These are phyloP conservation scores for Fennellomyces sp. DNA, from an alignment of 371 early-diverging fungal genomes.

Conservation along the genomic window DNA sequence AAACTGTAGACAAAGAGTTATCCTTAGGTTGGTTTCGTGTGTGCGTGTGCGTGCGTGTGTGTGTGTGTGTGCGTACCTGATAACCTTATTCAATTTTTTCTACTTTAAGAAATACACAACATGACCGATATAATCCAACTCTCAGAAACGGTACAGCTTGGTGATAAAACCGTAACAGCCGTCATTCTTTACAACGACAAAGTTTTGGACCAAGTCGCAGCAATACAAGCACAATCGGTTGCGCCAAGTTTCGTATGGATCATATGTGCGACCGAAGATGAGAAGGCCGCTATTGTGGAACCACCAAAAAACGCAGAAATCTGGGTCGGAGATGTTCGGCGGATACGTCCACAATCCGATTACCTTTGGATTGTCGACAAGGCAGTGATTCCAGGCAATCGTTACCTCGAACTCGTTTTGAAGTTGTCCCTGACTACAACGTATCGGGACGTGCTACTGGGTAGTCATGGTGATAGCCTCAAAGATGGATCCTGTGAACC, in stretches of 20 bases:
- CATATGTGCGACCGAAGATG: slow-evolving; percentile 8
- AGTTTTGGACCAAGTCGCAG: background rate
- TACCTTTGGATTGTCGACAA: slow-evolving; percentile 7
- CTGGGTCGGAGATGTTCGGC: background rate
- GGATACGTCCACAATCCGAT: background rate
- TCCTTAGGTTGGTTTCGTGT: too few species aligned
- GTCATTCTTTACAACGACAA: slow-evolving; percentile 1
- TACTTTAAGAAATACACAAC: background rate
- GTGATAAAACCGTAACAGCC: background rate
- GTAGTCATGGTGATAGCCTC: background rate
- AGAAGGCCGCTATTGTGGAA: background rate
- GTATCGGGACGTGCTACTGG: slow-evolving; percentile 1
- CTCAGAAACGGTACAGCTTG: background rate
- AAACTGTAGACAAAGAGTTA: background rate
- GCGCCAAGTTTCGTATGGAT: background rate
- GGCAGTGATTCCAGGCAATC: slow-evolving; percentile 2
- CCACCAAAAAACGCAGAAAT: slow-evolving; percentile 1
- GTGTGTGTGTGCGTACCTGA: background rate
- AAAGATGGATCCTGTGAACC: background rate
- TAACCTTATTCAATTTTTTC: background rate
- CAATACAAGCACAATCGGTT: slow-evolving; percentile 1
- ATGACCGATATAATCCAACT: background rate
- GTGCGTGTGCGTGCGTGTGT: background rate
- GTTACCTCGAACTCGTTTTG: slow-evolving; percentile 2
- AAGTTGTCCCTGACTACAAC: slow-evolving; percentile 1